phyloP scores from a whole-genome alignment of 441 rosid species.

The Croton setiger region DNA sequence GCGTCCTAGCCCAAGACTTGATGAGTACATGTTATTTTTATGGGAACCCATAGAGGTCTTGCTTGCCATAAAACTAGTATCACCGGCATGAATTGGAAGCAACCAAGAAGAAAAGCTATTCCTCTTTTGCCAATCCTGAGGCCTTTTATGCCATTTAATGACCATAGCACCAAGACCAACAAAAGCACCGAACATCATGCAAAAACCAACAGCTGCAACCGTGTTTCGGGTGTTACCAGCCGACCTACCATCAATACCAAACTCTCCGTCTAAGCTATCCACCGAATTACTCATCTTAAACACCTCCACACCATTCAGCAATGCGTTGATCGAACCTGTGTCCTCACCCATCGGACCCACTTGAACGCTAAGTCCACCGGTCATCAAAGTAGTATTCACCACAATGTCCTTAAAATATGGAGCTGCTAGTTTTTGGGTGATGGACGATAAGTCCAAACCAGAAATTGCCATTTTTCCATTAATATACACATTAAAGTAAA shows the following conservation, averaged over 20 bases:
- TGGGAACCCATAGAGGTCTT: constrained; percentile 55
- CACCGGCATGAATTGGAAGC: constrained; percentile 75
- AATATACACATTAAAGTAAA: constrained; percentile 78
- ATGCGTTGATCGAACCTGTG: constrained; percentile 53
- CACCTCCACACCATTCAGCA: constrained; percentile 77
- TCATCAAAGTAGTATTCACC: constrained; percentile 52
- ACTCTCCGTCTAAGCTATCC: constrained; percentile 80
- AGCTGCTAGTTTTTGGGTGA: constrained; percentile 38
- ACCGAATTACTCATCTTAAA: constrained; percentile 79
- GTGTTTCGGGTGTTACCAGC: constrained; percentile 32
- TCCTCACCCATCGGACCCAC: constrained; percentile 60
- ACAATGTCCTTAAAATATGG: constrained; percentile 70
- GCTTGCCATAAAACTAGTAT: constrained; percentile 62
- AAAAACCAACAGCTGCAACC: constrained; percentile 79
- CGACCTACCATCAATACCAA: constrained; percentile 61
- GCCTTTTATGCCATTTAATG: constrained; percentile 78
- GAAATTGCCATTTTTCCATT: constrained; percentile 64
- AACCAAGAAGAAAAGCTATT: constrained; percentile 92
- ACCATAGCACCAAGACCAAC: constrained; percentile 95
- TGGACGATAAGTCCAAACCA: constrained; percentile 58
- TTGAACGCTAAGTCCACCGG: constrained; percentile 47
- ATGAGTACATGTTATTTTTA: constrained; percentile 52
- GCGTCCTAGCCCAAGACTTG: constrained; percentile 71
- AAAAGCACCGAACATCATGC: constrained; percentile 95
- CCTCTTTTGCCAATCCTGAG: constrained; percentile 89